A percentile compares a stretch with the other conserved stretches of the same genome.
Evolutionary conservation across 768 basidiomycete genomes (phyloP).

Genomic region (Termitomyces eurrhizus): DNA sequence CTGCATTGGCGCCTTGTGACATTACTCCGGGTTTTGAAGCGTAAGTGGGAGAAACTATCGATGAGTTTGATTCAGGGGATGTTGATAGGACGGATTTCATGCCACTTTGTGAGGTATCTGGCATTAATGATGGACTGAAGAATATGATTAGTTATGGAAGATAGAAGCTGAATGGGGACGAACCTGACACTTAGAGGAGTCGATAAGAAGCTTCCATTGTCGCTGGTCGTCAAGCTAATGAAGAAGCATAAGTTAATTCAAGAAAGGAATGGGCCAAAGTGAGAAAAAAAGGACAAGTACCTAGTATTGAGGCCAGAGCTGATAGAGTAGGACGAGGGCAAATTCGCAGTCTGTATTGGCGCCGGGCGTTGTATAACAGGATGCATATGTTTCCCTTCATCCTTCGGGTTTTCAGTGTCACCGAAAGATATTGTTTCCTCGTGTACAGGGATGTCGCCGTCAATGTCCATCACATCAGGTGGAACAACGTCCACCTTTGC

Average conservation of each 20-base stretch:
- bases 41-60: background rate
- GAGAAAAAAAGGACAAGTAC: background rate
- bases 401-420: constrained; percentile 23
- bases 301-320: constrained; percentile 6
- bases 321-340: constrained; percentile 8
- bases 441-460: constrained; percentile 4
- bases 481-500: constrained; percentile 20
- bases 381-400: constrained; percentile 50
- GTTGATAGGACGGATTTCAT: background rate
- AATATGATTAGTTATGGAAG: constrained; percentile 1
- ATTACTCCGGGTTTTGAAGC: background rate
- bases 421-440: constrained; percentile 9
- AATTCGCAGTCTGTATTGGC: constrained; percentile 15
- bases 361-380: constrained; percentile 37
- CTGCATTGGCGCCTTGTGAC: background rate
- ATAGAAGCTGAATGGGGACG: background rate
- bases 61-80: background rate
- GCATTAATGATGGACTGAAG: background rate
- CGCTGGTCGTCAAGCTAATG: background rate
- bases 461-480: constrained; percentile 18
- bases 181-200: background rate
- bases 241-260: background rate
- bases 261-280: background rate
- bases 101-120: background rate
- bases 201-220: background rate